Base-by-base conservation (phyloP, 352 stramenopile species). In the Peronospora destructor region DNA sequence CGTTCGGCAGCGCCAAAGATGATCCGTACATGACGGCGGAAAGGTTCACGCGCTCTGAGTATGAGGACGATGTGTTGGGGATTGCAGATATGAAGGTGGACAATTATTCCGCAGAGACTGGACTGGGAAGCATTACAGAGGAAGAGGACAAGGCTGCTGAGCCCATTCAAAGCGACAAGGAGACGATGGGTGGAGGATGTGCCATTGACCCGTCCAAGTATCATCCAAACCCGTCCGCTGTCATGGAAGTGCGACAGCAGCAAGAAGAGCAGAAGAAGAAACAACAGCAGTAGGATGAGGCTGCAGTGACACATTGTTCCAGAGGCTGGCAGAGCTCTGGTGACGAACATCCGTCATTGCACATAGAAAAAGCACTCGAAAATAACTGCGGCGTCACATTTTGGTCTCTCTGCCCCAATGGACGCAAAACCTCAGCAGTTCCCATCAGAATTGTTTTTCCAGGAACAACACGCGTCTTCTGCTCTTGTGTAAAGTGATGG, bases 21-120 rank as follows among this genome's bases (percentile, higher is more conserved):
- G 75, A 88, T 49, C 66, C 69, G 34, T 68, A 67, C 53, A 79
- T 88, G 68, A 72, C 54, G 11, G 69, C 94, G 8, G 78, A 95
- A 56, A 73, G 87, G 45, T 98, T 95, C 67, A 71, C 70, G 41
- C 81, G 94, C 16, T 86, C 76, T 11, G 66, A 84, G 26, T 89
- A 96, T 43, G 87, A 98, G 56, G 87, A 98, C 63, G 88, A 98
- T 53, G 60, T 76, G 43, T 66, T 98, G 34, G 94, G 92, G 29
- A 73, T 98, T 38, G 74, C 84, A 64, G 91, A 98, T 65, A 97
- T 98, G 68, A 85, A 87, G 30, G 94, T 89, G 30, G 85, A 96
- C 39, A 85, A 92, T 45, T 84, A 84, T 53, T 72, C 59, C 39
- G 36, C 41, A 13, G 73, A 80, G 7, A 29, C 14, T 13, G 39